phyloP scores from a whole-genome alignment of 768 basidiomycete species.

The Mycena sanguinolenta region DNA sequence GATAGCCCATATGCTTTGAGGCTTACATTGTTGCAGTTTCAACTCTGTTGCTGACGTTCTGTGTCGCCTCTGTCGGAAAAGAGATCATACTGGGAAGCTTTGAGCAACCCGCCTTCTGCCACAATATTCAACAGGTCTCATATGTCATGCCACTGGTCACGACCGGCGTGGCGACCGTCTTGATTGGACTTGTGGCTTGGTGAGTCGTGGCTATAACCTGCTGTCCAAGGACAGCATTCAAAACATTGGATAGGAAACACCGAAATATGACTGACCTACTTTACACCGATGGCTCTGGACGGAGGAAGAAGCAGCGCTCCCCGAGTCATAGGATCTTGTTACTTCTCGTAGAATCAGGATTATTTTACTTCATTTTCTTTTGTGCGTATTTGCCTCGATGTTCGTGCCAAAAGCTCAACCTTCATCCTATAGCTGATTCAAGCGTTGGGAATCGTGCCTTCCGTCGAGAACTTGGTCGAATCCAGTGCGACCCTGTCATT shows the following conservation, averaged over 20 bases:
- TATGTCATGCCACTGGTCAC: slow-evolving; percentile 27
- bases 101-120: slow-evolving; percentile 26
- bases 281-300: no score
- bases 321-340: slow-evolving; percentile 10
- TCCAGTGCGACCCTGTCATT: slow-evolving; percentile 16
- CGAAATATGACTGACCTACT: no score
- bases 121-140: slow-evolving; percentile 10
- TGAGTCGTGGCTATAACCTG: no score
- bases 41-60: slow-evolving; percentile 28
- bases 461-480: slow-evolving; percentile 18
- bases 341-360: slow-evolving; percentile 24
- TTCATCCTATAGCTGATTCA: background rate
- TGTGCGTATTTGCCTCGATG: background rate
- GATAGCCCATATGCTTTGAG: no score
- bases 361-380: slow-evolving; percentile 30
- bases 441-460: background rate
- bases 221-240: no score
- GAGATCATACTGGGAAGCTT: slow-evolving; percentile 29
- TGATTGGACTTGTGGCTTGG: slow-evolving; percentile 23
- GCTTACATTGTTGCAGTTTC: slow-evolving; percentile 10
- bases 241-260: slow-evolving; percentile 6
- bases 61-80: slow-evolving; percentile 21
- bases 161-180: slow-evolving; percentile 14
- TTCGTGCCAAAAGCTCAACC: no score
- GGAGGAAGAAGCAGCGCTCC: background rate